Evolutionary conservation across 345 rosid species (phyloP).

Genomic region (Nephelium lappaceum): DNA sequence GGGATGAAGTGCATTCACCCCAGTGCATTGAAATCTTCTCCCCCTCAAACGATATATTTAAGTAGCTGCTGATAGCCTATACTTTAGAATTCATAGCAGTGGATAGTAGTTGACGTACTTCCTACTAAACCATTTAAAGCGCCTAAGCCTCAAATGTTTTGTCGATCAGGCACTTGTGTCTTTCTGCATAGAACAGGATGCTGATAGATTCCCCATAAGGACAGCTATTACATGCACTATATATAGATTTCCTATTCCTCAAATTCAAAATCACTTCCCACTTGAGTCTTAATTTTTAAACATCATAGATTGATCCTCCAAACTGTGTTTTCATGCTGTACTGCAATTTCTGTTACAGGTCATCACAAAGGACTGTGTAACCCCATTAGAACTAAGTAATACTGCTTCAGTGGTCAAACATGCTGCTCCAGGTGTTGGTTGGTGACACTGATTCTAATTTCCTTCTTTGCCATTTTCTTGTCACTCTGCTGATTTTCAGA

Average conservation of each 20-base stretch:
- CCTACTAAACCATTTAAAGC: too few species aligned
- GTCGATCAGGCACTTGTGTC: too few species aligned
- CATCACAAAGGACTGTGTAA: constrained; percentile 51
- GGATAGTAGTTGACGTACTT: not conserved
- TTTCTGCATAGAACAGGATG: not conserved
- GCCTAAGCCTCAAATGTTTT: too few species aligned
- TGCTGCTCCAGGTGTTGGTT: constrained; percentile 42
- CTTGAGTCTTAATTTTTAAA: not conserved
- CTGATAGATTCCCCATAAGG: not conserved
- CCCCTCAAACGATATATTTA: not conserved
- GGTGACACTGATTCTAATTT: not conserved
- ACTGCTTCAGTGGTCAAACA: constrained; percentile 27
- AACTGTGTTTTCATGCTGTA: not conserved
- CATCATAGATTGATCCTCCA: not conserved
- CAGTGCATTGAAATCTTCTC: not conserved
- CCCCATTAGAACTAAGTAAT: constrained; percentile 28
- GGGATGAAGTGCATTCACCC: not conserved
- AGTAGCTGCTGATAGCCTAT: not conserved
- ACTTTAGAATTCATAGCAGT: too few species aligned
- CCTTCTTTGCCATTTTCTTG: not conserved
- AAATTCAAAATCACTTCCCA: not conserved
- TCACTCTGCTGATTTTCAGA: not conserved
- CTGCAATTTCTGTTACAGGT: constrained; percentile 48
- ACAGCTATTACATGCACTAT: too few species aligned
- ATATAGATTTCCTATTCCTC: not conserved